Evolutionary conservation across 1,284 basidiomycete genomes (phyloP), one percentile per base, ranked within the genome.

Genomic region (Melampsora larici-populina): DNA sequence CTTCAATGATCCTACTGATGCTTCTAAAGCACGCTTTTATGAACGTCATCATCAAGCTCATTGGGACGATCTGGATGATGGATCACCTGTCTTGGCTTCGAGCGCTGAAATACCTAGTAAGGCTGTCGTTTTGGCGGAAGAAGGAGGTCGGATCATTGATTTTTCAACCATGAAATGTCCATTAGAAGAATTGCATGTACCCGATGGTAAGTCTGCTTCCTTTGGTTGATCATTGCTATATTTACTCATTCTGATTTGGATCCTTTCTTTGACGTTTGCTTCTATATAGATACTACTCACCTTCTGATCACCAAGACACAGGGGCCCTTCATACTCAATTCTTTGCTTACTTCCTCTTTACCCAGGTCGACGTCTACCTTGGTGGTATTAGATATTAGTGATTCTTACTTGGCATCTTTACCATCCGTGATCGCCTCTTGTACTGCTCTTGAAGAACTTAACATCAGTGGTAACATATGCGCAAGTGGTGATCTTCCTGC

Each of bases 401-500:
- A 89, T 80, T 96, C 95, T 84, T 90, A 91, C 80, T 87, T 99
- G 51, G 87, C 88, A 49, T 89, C 90, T 33, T 86, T 99, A 62
- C 94, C 96, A 1, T 89, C 90, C 5, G 87, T 89, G 18, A 88
- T 99, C 62, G 88, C 89, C 29, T 85, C 88, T 29, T 97, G 95
- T 84, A 86, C 87, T 77, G 87, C 86, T 80, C 89, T 99, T 55
- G 94, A 98, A 83, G 97, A 99, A 85, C 88, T 99, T 73, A 97
- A 98, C 83, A 87, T 99, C 71, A 93, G 93, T 17, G 90, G 89
- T 74, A 99, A 99, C 84, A 91, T 92, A 0, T 87, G 98, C 63
- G 89, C 79, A 2, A 78, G 79, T 7, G 77, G 91, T 66, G 89
- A 89, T 24, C 86, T 97, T 36, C 94, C 95, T 11, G 86, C 89